phyloP scores from a whole-genome alignment of 768 basidiomycete species.

The Asterophora lycoperdoides region DNA sequence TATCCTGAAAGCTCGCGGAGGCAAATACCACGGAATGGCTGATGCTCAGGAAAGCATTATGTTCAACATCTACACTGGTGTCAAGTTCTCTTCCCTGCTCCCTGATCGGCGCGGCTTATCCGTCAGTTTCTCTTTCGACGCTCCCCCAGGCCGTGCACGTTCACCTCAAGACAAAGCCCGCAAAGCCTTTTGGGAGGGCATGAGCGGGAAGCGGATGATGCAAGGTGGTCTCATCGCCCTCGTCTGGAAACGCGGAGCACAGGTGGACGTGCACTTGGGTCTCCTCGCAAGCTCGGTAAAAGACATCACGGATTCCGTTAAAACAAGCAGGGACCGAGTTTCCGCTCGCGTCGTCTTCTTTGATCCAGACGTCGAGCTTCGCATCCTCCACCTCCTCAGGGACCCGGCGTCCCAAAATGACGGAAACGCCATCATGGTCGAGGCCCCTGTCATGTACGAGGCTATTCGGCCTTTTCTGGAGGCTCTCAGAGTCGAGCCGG shows the following conservation, averaged over 20 bases:
- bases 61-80: conserved; percentile 61
- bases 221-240: conserved; percentile 64
- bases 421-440: conserved; percentile 43
- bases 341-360: conserved; percentile 57
- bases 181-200: conserved; percentile 56
- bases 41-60: conserved; percentile 44
- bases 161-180: conserved; percentile 34
- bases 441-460: conserved; percentile 64
- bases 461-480: conserved; percentile 65
- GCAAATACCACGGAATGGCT: conserved; percentile 47
- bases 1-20: conserved; percentile 50
- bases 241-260: conserved; percentile 36
- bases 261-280: conserved; percentile 50
- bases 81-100: conserved; percentile 40
- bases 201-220: conserved; percentile 53
- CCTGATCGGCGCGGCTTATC: conserved; percentile 53
- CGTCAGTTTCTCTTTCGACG: conserved; percentile 39
- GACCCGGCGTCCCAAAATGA: conserved; percentile 11
- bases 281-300: conserved; percentile 36
- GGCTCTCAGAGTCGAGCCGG: conserved; percentile 53
- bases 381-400: conserved; percentile 30
- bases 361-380: conserved; percentile 52
- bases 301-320: conserved; percentile 46
- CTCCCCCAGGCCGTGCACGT: conserved; percentile 57
- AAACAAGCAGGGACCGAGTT: conserved; percentile 29